Percentiles rank a stretch among this genome's conserved stretches.
These are phyloP conservation scores for Tetradesmus lagerheimii DNA, from an alignment of 139 green algal species.

Conservation along the genomic window DNA sequence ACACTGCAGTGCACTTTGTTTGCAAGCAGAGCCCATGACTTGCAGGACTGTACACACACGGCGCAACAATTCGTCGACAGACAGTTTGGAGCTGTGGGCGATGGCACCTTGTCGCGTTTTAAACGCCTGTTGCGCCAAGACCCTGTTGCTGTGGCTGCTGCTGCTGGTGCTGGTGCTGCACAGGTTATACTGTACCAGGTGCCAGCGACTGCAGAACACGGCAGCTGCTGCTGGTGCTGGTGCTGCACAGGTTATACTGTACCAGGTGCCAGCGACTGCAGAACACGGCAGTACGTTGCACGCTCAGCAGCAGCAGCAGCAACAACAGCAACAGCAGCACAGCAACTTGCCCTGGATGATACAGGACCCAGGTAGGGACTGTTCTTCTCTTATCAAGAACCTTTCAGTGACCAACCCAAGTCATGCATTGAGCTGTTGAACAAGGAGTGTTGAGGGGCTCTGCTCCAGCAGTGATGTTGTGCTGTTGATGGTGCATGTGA, in stretches of 20 bases:
- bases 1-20: too few species aligned
- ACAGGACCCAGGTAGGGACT: not conserved
- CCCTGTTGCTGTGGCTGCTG: not conserved
- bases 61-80: too few species aligned
- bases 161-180: not conserved
- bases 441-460: too few species aligned
- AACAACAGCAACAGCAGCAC: constrained; percentile 26
- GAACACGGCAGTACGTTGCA: not conserved
- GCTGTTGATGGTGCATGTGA: not conserved
- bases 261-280: not conserved
- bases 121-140: too few species aligned
- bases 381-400: not conserved
- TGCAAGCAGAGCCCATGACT: too few species aligned
- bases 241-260: not conserved
- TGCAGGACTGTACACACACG: too few species aligned
- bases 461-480: not conserved
- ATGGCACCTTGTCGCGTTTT: too few species aligned
- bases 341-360: not conserved
- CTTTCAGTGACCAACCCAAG: too few species aligned
- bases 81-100: too few species aligned
- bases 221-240: not conserved
- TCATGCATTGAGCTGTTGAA: too few species aligned
- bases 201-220: not conserved
- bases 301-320: not conserved
- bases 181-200: not conserved